Conservation (phyloP, 2,329 filamentous ascomycete genomes). For the Talaromyces islandicus region DNA sequence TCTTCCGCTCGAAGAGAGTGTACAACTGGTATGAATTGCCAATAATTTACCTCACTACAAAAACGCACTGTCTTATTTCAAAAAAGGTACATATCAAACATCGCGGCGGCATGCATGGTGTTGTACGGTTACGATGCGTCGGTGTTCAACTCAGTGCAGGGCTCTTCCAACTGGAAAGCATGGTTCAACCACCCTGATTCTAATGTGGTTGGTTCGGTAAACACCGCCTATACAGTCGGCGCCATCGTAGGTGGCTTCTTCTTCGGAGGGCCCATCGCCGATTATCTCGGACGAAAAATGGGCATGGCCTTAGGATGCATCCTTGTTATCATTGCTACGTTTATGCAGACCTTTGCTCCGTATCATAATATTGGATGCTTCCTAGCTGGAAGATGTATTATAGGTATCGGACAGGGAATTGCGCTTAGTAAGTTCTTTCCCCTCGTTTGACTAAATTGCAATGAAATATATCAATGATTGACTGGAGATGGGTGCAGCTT, state of each 20-base stretch:
- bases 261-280: slow-evolving; percentile 58
- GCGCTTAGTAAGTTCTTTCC: slow-evolving; percentile 48
- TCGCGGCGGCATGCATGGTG: slow-evolving; percentile 69
- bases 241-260: slow-evolving; percentile 67
- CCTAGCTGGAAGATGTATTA: slow-evolving; percentile 62
- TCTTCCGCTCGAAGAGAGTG: slow-evolving; percentile 2
- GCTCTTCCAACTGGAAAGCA: slow-evolving; percentile 59
- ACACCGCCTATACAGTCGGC: slow-evolving; percentile 65
- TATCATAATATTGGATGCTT: slow-evolving; percentile 58
- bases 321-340: slow-evolving; percentile 61
- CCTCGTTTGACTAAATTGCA: background rate
- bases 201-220: slow-evolving; percentile 52
- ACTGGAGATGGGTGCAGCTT: slow-evolving; percentile 35
- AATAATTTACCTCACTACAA: background rate
- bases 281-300: slow-evolving; percentile 56
- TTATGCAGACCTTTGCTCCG: slow-evolving; percentile 63
- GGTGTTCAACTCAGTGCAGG: slow-evolving; percentile 67
- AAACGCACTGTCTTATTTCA: background rate
- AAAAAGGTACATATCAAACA: slow-evolving; percentile 58
- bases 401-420: slow-evolving; percentile 65
- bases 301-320: slow-evolving; percentile 62
- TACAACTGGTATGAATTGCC: slow-evolving; percentile 6
- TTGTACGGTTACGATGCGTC: slow-evolving; percentile 70
- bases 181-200: slow-evolving; percentile 50
- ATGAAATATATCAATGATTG: background rate